Evolutionary conservation across 352 stramenopile genomes (phyloP).

Genomic region (Phytophthora kernoviae): DNA sequence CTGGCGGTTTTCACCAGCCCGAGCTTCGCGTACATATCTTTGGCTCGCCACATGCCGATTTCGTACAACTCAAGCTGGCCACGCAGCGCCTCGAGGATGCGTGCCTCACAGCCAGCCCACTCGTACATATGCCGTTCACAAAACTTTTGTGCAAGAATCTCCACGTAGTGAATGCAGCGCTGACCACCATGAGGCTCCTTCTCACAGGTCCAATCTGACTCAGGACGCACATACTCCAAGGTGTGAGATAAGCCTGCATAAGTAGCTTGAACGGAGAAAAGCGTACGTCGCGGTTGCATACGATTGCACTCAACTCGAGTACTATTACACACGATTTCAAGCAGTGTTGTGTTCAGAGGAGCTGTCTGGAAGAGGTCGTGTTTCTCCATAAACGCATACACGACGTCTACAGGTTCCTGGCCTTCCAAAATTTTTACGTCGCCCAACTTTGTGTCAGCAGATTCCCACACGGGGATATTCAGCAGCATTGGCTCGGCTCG

Average conservation of each 20-base stretch:
- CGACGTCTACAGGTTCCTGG: conserved; percentile 78
- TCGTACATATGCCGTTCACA: conserved; percentile 78
- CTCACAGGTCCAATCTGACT: conserved; percentile 79
- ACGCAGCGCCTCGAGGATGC: conserved; percentile 68
- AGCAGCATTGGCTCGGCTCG: conserved; percentile 78
- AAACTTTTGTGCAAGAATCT: conserved; percentile 65
- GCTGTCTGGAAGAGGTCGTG: conserved; percentile 85
- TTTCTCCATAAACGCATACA: conserved; percentile 89
- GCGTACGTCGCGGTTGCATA: conserved; percentile 55
- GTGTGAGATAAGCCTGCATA: conserved; percentile 72
- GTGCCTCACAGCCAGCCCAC: conserved; percentile 54
- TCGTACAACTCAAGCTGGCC: conserved; percentile 74
- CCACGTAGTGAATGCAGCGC: conserved; percentile 77
- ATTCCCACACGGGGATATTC: conserved; percentile 78
- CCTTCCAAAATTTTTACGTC: conserved; percentile 77
- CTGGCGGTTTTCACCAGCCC: conserved; percentile 73
- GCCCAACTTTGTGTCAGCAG: conserved; percentile 66
- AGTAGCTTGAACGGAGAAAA: conserved; percentile 83
- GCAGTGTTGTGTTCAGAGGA: conserved; percentile 75
- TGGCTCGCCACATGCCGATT: conserved; percentile 75
- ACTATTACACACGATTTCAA: conserved; percentile 75
- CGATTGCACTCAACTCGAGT: conserved; percentile 67
- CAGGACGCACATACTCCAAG: conserved; percentile 77
- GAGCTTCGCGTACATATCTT: conserved; percentile 83
- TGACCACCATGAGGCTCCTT: conserved; percentile 48